Evolutionary conservation across 2,329 filamentous ascomycete species (phyloP).

Genomic region (Boeremia lycopersici): DNA sequence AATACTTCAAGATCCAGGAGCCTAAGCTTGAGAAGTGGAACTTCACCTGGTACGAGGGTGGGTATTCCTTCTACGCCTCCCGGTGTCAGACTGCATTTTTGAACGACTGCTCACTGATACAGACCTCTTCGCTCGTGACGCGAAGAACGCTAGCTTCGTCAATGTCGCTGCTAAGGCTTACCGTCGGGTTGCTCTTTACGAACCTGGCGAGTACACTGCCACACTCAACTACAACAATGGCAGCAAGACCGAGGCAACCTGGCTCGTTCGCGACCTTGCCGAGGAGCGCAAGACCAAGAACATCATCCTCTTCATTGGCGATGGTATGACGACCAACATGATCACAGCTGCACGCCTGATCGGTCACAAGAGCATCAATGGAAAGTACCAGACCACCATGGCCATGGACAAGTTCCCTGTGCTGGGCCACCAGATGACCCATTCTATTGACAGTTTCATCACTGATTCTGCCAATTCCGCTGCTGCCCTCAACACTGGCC

Average conservation of each 20-base stretch:
- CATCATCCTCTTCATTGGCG: slow-evolving; percentile 82
- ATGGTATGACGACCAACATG: slow-evolving; percentile 74
- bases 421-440: slow-evolving; percentile 87
- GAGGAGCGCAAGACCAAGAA: slow-evolving; percentile 80
- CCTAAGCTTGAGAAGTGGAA: slow-evolving; percentile 79
- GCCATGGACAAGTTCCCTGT: slow-evolving; percentile 83
- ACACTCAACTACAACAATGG: slow-evolving; percentile 77
- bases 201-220: slow-evolving; percentile 79
- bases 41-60: slow-evolving; percentile 81
- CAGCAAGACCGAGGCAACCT: slow-evolving; percentile 73
- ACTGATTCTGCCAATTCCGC: slow-evolving; percentile 87
- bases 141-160: slow-evolving; percentile 71
- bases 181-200: slow-evolving; percentile 74
- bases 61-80: slow-evolving; percentile 8
- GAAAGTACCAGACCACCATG: slow-evolving; percentile 78
- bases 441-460: slow-evolving; percentile 84
- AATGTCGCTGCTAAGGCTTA: slow-evolving; percentile 82
- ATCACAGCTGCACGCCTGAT: slow-evolving; percentile 81
- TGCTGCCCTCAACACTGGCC: slow-evolving; percentile 79
- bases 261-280: slow-evolving; percentile 74
- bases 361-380: slow-evolving; percentile 82
- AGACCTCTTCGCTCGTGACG: slow-evolving; percentile 78
- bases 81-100: background rate
- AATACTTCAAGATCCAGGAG: slow-evolving; percentile 73
- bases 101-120: background rate